Conservation (phyloP, 371 early-diverging fungal species). For the Chytridiales sp. region DNA sequence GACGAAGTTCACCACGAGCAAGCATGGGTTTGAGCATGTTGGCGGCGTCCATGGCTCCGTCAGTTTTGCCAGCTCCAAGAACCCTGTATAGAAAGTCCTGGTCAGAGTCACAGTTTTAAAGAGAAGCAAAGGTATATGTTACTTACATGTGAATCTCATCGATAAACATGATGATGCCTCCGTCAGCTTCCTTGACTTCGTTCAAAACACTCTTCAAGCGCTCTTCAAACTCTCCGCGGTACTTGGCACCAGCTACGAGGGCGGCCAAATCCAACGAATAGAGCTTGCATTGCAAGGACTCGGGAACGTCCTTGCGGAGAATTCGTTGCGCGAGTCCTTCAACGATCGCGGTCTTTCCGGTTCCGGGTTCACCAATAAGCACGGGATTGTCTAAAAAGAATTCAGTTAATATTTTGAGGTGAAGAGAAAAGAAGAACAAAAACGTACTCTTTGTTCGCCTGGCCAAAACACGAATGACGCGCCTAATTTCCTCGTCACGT, state of each 20-base stretch:
- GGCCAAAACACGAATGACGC: conserved; percentile 70
- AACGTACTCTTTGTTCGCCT: conserved; percentile 44
- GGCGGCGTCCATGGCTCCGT: conserved; percentile 91
- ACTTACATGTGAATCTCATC: conserved; percentile 99
- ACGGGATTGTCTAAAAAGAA: conserved; percentile 51
- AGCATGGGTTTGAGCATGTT: conserved; percentile 89
- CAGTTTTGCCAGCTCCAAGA: conserved; percentile 87
- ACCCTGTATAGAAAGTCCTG: conserved; percentile 2
- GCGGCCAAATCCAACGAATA: conserved; percentile 97
- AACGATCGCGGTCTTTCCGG: conserved; percentile 94
- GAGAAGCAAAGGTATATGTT: conserved; percentile 59
- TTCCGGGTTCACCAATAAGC: conserved; percentile 81
- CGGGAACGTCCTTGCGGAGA: conserved; percentile 91
- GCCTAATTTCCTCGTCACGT: conserved; percentile 74
- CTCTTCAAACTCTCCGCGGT: conserved; percentile 99
- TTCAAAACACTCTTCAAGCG: conserved; percentile 96
- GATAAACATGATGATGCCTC: conserved; percentile 95
- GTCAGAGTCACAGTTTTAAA: neutral
- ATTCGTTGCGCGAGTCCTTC: conserved; percentile 97
- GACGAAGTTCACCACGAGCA: conserved; percentile 77
- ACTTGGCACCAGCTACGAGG: conserved; percentile 77
- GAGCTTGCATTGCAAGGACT: conserved; percentile 78
- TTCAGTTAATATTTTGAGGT: neutral
- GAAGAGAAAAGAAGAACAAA: neutral
- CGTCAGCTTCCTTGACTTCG: conserved; percentile 88